Evolutionary conservation across 257 asterid species (phyloP), one percentile per base, ranked within the genome.

Genomic region (Buddleja alternifolia): DNA sequence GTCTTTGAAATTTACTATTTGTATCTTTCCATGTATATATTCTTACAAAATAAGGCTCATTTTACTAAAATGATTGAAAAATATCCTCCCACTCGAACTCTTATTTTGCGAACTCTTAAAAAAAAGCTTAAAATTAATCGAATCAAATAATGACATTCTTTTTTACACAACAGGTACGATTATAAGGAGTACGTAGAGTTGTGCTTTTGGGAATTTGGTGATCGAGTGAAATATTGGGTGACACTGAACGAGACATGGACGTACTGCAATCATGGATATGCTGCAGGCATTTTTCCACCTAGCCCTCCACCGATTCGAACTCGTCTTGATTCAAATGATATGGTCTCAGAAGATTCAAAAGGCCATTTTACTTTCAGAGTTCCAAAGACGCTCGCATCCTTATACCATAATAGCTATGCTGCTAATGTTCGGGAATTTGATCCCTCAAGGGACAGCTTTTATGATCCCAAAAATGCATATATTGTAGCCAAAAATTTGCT

Each of bases 201-300:
- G 2, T 82, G 87, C 29, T 79, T 82, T 34, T 66, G 78, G 83
- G 81, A 76, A 37, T 82, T n/a, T n/a, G n/a, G n/a, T n/a, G n/a
- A n/a, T n/a, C n/a, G n/a, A n/a, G n/a, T n/a, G n/a, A n/a, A n/a
- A 8, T 10, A 76, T 2, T 82, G 87, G 85, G 46, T 67, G 21
- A 82, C 87, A 3, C 0, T 74, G 36, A 79, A 82, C 39, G 87
- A 82, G 60, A 72, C 87, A 3, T 63, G 57, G 70, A 48, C 59
- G 0, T 79, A 66, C 12, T n/a, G 50, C 0, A 15, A 3, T 4
- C 7, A 15, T 0, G 84, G 79, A 0, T 82, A 82, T 19, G 78
- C 40, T 0, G 14, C 1, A 0, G 71, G 77, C 0, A 11, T 12
- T 2, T 60, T 52, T 5, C 71, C 84, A 5, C 84, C 82, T 0